These are phyloP conservation scores for Chloromonas sp. DNA, from an alignment of 163 green algal species.

Conservation along the genomic window DNA sequence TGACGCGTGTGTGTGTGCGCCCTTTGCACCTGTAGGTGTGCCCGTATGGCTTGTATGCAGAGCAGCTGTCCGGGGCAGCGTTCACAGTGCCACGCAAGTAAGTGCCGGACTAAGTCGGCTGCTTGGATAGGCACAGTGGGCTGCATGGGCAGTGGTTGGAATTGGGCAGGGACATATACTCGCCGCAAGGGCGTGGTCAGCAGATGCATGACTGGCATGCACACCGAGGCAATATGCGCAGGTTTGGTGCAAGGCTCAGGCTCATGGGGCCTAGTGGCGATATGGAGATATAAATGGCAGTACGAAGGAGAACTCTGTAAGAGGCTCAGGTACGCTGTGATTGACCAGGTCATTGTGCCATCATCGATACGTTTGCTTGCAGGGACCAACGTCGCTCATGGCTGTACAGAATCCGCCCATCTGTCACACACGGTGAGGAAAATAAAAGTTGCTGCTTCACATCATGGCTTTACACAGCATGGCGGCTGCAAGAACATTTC, in stretches of 20 bases:
- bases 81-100: conserved; percentile 84
- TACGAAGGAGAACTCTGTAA: not conserved
- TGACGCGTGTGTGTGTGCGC: not conserved
- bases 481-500: too few relatives aligned
- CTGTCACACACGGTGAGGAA: conserved; percentile 68
- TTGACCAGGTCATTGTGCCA: too few relatives aligned
- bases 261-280: not conserved
- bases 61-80: conserved; percentile 87
- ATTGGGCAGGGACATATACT: not conserved
- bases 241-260: not conserved
- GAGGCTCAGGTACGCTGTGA: not conserved
- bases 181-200: too few relatives aligned
- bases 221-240: too few relatives aligned
- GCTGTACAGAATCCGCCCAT: conserved; percentile 90
- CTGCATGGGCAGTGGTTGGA: not conserved
- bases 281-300: not conserved
- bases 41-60: conserved; percentile 86
- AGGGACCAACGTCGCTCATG: conserved; percentile 79
- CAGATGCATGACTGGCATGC: too few relatives aligned
- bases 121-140: not conserved
- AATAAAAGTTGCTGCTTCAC: not conserved
- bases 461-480: not conserved
- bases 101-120: not conserved
- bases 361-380: not conserved
- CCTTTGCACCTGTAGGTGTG: conserved; percentile 38